Base-by-base conservation (phyloP, 2,329 filamentous ascomycete genomes). In the Xylaria sp. region DNA sequence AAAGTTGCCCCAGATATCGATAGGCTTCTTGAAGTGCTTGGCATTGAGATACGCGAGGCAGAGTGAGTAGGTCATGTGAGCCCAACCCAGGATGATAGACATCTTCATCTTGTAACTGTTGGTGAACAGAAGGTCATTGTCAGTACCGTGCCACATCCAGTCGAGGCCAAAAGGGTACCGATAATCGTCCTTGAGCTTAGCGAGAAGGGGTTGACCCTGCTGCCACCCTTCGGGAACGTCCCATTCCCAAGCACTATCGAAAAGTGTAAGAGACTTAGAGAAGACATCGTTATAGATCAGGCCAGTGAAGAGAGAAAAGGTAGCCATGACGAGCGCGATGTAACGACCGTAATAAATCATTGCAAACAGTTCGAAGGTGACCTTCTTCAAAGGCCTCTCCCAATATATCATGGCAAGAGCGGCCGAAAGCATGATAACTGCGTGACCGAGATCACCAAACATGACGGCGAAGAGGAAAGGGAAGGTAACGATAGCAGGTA, bases 51-150 rank as follows among this genome's bases (percentile, higher is more conserved):
- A 96, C 27, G 96, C 91, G 78, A 97, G 91, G 84, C 92, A 94
- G 54, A 99, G 89, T 19, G 96, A 98, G 83, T 97, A 99, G 2
- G 96, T 99, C 96, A 99, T 99, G 84, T 98, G 94, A 67, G 89
- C 89, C 96, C 97, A 99, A 80, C 97, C 96, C 72, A 99, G 88
- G 73, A 99, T 89, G 79, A 99, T 98, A 84, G 93, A 97, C 83
- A 99, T 92, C 86, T 99, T 99, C 96, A 99, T 99, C 90, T 99
- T 99, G 88, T 96, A 97, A 82, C 93, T 97, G 91, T 99, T 99
- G 80, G 89, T 92, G 84, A 99, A 99, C 58, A 99, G 88, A 21
- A 99, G 86, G 69, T 97, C 92, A 77, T 99, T 99, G 76, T 98
- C 95, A 12, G 94, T 92, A 68, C 92, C 94, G 79, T 99, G 97